Conservation (phyloP, 257 asterid species). For the Fraxinus anomala region DNA sequence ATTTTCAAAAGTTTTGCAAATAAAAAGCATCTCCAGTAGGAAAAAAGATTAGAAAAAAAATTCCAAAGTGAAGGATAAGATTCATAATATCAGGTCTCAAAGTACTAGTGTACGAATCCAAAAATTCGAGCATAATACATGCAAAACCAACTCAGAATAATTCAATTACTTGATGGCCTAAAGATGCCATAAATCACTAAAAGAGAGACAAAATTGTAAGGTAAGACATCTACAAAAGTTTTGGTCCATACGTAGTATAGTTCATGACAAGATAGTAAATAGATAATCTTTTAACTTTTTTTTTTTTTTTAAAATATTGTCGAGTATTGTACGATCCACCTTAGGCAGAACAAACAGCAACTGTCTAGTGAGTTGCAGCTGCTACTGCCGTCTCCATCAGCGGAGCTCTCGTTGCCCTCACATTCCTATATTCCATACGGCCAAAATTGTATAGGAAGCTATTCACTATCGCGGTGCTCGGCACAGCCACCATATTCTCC, state of each 20-base stretch:
- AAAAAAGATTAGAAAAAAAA: neutral
- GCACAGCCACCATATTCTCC: constrained; percentile 64
- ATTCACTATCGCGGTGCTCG: constrained; percentile 48
- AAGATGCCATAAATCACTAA: neutral
- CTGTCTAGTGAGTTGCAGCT: neutral
- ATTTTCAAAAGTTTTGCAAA: neutral
- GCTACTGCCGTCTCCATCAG: neutral
- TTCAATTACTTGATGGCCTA: neutral
- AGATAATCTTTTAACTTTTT: neutral
- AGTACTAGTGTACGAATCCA: neutral
- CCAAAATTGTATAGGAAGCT: constrained; percentile 42
- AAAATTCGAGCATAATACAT: neutral
- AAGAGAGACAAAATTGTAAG: neutral
- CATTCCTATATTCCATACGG: neutral
- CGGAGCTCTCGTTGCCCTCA: neutral
- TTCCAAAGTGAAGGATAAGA: neutral
- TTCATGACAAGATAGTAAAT: neutral
- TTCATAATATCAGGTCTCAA: neutral
- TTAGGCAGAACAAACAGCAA: neutral
- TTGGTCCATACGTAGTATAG: neutral
- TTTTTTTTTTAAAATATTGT: neutral
- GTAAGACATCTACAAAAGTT: neutral
- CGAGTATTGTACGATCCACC: neutral
- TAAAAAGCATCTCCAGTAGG: neutral
- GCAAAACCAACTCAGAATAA: neutral